Conservation (phyloP, 164 flowering plant species). For the Cinnamomum chago region DNA sequence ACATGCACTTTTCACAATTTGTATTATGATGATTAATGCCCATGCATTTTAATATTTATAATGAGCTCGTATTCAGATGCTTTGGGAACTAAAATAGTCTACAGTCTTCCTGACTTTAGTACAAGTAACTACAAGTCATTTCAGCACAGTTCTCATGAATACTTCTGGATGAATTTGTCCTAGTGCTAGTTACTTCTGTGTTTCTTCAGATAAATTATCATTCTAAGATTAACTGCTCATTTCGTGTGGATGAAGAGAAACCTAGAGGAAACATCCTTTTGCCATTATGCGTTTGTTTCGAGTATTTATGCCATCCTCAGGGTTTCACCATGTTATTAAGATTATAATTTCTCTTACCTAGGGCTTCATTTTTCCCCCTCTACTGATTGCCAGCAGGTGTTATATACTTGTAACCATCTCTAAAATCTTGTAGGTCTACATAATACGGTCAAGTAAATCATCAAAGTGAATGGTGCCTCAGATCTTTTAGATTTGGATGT, state of each 20-base stretch:
- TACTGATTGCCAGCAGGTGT: not conserved
- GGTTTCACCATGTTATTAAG: not conserved
- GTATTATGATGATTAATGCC: no score
- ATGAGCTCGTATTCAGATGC: no score
- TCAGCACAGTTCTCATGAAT: not conserved
- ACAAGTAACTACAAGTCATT: not conserved
- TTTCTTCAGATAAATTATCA: not conserved
- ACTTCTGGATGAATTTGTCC: not conserved
- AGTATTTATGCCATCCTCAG: not conserved
- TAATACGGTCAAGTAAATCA: not conserved
- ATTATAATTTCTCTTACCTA: not conserved
- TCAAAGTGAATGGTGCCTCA: not conserved
- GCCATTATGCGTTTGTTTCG: not conserved
- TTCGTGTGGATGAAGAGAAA: no score
- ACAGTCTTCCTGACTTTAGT: not conserved
- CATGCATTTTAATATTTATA: no score
- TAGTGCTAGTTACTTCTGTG: not conserved
- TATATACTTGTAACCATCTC: not conserved
- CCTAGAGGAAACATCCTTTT: not conserved
- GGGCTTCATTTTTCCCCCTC: not conserved
- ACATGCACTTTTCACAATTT: no score
- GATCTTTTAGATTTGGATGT: slow-evolving; percentile 1
- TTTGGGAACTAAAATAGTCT: no score
- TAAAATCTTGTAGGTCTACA: not conserved
- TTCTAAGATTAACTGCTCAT: not conserved